Conservation (phyloP, 371 early-diverging fungal species). For the Amoeboaphelidium protococcarum region DNA sequence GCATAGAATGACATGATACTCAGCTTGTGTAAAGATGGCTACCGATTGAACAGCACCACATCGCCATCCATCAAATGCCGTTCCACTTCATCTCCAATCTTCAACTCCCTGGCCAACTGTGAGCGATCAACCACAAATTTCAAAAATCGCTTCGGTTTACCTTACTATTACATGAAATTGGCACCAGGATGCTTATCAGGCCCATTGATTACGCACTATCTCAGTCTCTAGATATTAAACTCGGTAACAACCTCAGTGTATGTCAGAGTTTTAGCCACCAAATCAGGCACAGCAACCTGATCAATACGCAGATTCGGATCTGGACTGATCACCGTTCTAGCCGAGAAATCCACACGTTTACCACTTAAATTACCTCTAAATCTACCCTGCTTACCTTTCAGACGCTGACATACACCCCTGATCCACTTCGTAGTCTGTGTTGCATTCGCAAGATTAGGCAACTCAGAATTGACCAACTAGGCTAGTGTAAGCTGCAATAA, state of each 20-base stretch:
- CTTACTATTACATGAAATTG: constrained; percentile 31
- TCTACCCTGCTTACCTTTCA: constrained; percentile 99
- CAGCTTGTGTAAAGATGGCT: constrained; percentile 96
- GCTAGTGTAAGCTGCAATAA: constrained; percentile 83
- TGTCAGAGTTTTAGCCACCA: constrained; percentile 86
- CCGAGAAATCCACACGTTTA: constrained; percentile 98
- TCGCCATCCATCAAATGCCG: constrained; percentile 90
- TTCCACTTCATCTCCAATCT: constrained; percentile 85
- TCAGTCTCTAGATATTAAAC: constrained; percentile 61
- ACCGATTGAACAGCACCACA: constrained; percentile 98
- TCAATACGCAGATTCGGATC: constrained; percentile 98
- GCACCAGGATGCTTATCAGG: constrained; percentile 87
- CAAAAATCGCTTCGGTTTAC: constrained; percentile 25
- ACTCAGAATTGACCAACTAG: constrained; percentile 88
- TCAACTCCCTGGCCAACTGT: constrained; percentile 36
- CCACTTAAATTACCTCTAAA: constrained; percentile 98
- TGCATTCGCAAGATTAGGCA: constrained; percentile 47
- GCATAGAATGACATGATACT: constrained; percentile 95
- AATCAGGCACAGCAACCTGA: constrained; percentile 84
- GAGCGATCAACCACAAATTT: constrained; percentile 40
- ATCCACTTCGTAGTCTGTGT: constrained; percentile 15
- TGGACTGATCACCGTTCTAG: constrained; percentile 97
- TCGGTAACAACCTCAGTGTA: constrained; percentile 85
- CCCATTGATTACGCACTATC: constrained; percentile 63
- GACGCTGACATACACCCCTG: constrained; percentile 76